Percentiles rank a stretch among this genome's conserved stretches.
Evolutionary conservation across 2,329 filamentous ascomycete genomes (phyloP).

Genomic region (Exophiala phaeomuriformis): DNA sequence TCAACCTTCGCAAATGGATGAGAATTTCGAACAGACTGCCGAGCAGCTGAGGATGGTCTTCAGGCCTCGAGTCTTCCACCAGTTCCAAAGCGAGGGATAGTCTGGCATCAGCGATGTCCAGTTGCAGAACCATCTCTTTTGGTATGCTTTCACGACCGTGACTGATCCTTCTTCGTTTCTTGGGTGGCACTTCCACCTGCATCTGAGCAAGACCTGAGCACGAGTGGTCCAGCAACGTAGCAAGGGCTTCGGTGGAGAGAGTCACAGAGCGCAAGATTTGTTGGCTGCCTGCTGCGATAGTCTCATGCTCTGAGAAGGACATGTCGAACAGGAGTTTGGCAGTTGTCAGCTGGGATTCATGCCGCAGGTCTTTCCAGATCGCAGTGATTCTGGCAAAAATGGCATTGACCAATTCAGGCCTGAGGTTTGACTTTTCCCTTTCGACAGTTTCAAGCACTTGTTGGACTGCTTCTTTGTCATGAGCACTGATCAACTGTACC

Average conservation of each 20-base stretch:
- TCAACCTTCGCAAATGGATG: constrained; percentile 79
- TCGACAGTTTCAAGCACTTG: constrained; percentile 47
- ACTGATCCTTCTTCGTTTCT: constrained; percentile 73
- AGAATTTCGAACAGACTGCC: constrained; percentile 74
- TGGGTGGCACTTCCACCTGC: constrained; percentile 62
- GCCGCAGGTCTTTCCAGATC: constrained; percentile 55
- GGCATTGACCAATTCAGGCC: constrained; percentile 53
- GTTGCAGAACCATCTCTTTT: constrained; percentile 34
- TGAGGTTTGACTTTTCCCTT: constrained; percentile 34
- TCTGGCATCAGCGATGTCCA: constrained; percentile 15
- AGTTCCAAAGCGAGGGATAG: constrained; percentile 77
- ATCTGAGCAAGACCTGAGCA: constrained; percentile 60
- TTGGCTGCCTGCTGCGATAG: constrained; percentile 22
- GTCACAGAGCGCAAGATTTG: constrained; percentile 18
- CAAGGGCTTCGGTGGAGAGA: constrained; percentile 43
- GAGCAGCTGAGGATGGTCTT: constrained; percentile 66
- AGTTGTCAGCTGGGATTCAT: constrained; percentile 33
- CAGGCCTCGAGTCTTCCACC: constrained; percentile 71
- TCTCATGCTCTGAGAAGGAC: constrained; percentile 31
- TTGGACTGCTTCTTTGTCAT: constrained; percentile 52
- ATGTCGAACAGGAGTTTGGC: constrained; percentile 39
- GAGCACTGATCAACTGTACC: constrained; percentile 47
- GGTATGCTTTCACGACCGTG: constrained; percentile 48
- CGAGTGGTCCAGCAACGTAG: constrained; percentile 65
- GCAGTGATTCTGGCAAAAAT: constrained; percentile 62